A percentile compares a stretch with the other conserved stretches of the same genome.
These are phyloP conservation scores for Vitis rotundifolia DNA, from an alignment of 164 flowering plant genomes.

Conservation along the genomic window DNA sequence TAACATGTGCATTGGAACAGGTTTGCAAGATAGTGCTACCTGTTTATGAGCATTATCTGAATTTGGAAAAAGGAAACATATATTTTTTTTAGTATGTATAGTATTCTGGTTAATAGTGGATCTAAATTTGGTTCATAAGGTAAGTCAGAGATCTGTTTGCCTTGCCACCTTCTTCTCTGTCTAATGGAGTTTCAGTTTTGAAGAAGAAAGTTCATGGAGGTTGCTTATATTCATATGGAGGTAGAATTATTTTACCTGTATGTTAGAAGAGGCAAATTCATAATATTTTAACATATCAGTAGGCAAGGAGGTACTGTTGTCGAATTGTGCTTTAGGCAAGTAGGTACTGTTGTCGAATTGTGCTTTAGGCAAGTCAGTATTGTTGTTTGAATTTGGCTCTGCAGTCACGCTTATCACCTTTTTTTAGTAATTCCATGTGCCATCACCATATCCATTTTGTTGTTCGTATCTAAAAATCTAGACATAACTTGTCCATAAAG, in stretches of 20 bases:
- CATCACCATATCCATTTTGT: no score
- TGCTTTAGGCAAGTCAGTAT: neutral
- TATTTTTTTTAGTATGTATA: no score
- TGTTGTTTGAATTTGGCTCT: neutral
- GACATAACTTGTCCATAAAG: constrained; percentile 1
- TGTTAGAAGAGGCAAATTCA: neutral
- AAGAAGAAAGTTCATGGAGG: neutral
- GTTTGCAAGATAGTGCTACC: no score
- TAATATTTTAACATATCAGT: neutral
- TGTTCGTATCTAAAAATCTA: neutral
- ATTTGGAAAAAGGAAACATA: no score
- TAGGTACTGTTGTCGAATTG: neutral
- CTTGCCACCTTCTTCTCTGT: neutral
- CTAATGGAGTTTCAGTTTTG: neutral
- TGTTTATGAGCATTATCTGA: no score
- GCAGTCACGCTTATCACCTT: no score
- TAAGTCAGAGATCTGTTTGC: neutral
- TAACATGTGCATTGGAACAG: no score
- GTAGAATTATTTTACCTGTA: neutral
- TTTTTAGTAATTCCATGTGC: no score
- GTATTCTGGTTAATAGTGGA: no score
- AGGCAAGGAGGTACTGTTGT: neutral
- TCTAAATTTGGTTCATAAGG: no score
- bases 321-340: neutral
- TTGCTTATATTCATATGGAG: neutral